Evolutionary conservation across 345 rosid genomes (phyloP).

Genomic region (Citrus maxima): DNA sequence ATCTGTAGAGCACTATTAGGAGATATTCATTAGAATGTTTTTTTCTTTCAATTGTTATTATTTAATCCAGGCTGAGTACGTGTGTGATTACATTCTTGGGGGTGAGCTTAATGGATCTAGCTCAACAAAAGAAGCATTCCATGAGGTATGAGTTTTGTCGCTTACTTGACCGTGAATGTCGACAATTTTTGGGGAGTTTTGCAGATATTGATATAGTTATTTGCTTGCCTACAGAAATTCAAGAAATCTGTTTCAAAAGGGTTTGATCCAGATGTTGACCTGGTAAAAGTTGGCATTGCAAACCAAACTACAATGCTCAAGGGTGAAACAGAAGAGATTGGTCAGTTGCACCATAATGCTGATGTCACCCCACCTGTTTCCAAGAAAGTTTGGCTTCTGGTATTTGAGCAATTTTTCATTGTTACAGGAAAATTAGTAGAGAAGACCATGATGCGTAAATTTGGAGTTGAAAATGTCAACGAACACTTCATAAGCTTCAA

Average conservation of each 20-base stretch:
- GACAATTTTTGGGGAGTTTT: background rate
- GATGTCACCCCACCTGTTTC: background rate
- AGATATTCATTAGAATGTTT: background rate
- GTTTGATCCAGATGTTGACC: constrained; percentile 88
- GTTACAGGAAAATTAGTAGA: constrained; percentile 71
- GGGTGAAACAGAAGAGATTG: constrained; percentile 97
- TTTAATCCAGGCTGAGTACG: constrained; percentile 93
- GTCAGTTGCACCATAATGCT: constrained; percentile 37
- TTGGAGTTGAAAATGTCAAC: constrained; percentile 77
- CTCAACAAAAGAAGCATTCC: constrained; percentile 81
- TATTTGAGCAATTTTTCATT: background rate
- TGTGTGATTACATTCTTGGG: constrained; percentile 93
- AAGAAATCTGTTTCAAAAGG: constrained; percentile 70
- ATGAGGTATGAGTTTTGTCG: constrained; percentile 49
- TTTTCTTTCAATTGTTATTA: no score
- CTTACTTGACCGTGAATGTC: background rate
- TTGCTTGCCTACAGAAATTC: constrained; percentile 68
- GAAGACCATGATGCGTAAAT: constrained; percentile 84
- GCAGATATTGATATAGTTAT: constrained; percentile 10
- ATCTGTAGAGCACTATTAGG: background rate
- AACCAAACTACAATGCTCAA: constrained; percentile 98
- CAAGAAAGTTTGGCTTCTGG: background rate
- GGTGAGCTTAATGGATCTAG: constrained; percentile 85
- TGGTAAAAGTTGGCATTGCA: constrained; percentile 81
- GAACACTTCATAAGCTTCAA: constrained; percentile 89